Percentiles rank a stretch among this genome's conserved stretches.
Evolutionary conservation across 768 basidiomycete genomes (phyloP).

Genomic region (Boletus patriciae): DNA sequence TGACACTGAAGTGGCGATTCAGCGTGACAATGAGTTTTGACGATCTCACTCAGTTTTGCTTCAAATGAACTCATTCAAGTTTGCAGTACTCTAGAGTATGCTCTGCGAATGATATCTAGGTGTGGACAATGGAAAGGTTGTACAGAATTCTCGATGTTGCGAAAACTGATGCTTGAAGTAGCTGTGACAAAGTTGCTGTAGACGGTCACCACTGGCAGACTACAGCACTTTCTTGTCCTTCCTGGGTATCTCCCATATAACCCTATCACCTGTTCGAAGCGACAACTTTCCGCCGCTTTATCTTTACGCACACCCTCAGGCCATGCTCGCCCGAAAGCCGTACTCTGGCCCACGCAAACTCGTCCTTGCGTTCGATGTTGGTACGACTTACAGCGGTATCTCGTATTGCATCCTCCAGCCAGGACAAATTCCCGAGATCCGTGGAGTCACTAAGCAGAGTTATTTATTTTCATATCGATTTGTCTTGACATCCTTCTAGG

Average conservation of each 20-base stretch:
- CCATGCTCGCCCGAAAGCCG: neutral
- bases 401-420: constrained; percentile 2
- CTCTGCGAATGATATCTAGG: too few relatives aligned
- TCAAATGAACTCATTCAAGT: too few relatives aligned
- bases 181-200: too few relatives aligned
- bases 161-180: too few relatives aligned
- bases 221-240: neutral
- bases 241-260: neutral
- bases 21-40: too few relatives aligned
- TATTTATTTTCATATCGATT: neutral
- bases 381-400: neutral
- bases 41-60: too few relatives aligned
- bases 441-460: neutral
- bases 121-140: too few relatives aligned
- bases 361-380: neutral
- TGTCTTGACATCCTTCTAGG: neutral
- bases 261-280: neutral
- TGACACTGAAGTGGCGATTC: too few relatives aligned
- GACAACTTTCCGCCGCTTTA: neutral
- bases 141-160: too few relatives aligned
- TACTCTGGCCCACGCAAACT: neutral
- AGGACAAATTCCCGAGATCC: neutral
- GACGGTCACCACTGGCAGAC: too few relatives aligned
- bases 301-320: neutral
- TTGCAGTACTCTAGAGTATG: too few relatives aligned